Evolutionary conservation across 2,329 filamentous ascomycete genomes (phyloP), one percentile per base, ranked within the genome.

Genomic region (Botryotinia narcissicola): DNA sequence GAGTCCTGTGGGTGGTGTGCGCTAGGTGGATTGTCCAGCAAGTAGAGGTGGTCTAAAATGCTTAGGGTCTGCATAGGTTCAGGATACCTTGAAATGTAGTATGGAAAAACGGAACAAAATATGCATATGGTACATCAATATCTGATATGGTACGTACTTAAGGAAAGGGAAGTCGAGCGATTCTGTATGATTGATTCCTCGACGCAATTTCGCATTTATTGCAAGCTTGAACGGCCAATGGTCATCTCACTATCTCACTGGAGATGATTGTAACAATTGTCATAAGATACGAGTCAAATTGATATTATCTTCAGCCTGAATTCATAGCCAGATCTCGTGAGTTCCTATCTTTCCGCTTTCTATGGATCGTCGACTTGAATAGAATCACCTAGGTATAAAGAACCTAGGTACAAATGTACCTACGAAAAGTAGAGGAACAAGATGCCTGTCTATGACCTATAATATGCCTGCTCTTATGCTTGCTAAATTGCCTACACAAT

Each of bases 21-120:
- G 57, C 37, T 64, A 57, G 69, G 68, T 44, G 72, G 60, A 40
- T 48, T 71, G 37, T 62, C 32, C 46, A 63, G 37, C 57, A 32
- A 61, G 73, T 73, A 70, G 70, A 63, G 73, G 40, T 71, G 57
- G 32, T 29, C n/a, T 48, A 62, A 60, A 61, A 37, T 60, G 40
- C 22, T 42, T 51, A 73, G 63, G 40, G 51, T 46, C 54, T 54
- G 44, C 57, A 46, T 67, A 51, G 42, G 18, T 72, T 40, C 22
- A 62, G 42, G 54, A 51, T 60, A 48, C 44, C 63, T 73, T 48
- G 48, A 51, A 44, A 48, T 37, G 29, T 44, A 37, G 37, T 42
- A 57, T 68, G 66, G 66, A 42, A 68, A 37, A 37, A 42, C 66
- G 66, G 35, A 68, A 57, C n/a, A 54, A 51, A 51, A 42, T 25